A percentile compares a stretch with the other conserved stretches of the same genome.
phyloP scores from a whole-genome alignment of 2,329 filamentous ascomycete species.

The Clonostachys sp. region DNA sequence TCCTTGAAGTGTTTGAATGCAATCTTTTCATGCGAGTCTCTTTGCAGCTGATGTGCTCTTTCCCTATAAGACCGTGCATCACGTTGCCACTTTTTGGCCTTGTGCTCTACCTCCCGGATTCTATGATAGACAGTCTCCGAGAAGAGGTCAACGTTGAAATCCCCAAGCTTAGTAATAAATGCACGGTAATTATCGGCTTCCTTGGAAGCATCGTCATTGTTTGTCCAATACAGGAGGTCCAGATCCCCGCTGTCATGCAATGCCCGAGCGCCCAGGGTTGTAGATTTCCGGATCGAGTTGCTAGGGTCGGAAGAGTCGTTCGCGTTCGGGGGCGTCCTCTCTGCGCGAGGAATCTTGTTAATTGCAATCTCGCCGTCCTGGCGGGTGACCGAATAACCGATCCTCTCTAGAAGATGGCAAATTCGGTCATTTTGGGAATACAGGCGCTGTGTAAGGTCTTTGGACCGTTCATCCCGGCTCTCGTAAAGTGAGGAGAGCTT shows the following conservation, averaged over 20 bases:
- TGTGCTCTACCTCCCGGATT: constrained; percentile 88
- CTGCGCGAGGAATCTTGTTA: constrained; percentile 62
- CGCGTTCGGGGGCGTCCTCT: constrained; percentile 49
- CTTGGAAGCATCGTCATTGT: constrained; percentile 56
- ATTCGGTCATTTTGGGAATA: constrained; percentile 82
- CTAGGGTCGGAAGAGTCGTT: constrained; percentile 54
- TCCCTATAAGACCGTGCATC: constrained; percentile 85
- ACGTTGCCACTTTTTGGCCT: constrained; percentile 88
- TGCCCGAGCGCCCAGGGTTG: constrained; percentile 45
- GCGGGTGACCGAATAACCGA: constrained; percentile 78
- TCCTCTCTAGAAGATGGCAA: constrained; percentile 75
- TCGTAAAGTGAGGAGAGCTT: constrained; percentile 56
- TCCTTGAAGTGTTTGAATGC: constrained; percentile 95
- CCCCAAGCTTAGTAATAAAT: constrained; percentile 68
- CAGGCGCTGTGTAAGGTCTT: constrained; percentile 78
- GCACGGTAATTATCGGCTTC: constrained; percentile 72
- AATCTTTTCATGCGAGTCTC: constrained; percentile 92
- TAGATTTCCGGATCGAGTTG: constrained; percentile 48
- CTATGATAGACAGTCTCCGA: constrained; percentile 82
- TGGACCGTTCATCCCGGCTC: constrained; percentile 66
- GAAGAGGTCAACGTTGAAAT: constrained; percentile 81
- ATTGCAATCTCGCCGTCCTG: constrained; percentile 70
- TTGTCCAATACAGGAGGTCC: constrained; percentile 78
- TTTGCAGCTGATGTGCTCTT: constrained; percentile 73
- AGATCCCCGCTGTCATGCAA: constrained; percentile 62